Conservation (phyloP, 352 stramenopile genomes). For the Salisapilia sapeloensis region DNA sequence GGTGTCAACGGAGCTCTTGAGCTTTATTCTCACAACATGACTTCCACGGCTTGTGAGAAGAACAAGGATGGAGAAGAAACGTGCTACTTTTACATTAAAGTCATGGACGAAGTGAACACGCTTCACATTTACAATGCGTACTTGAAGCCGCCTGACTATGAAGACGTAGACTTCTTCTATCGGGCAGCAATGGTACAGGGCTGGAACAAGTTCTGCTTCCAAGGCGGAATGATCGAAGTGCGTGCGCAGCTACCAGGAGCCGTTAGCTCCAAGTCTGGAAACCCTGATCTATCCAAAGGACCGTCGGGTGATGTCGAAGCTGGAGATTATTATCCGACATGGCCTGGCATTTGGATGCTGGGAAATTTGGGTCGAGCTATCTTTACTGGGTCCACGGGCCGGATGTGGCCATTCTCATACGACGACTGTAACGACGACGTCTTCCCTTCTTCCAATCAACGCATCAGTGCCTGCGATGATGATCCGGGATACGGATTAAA, state of each 20-base stretch:
- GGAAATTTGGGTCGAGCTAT: constrained; percentile 86
- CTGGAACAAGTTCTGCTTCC: constrained; percentile 91
- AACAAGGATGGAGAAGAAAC: constrained; percentile 9
- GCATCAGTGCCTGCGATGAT: constrained; percentile 62
- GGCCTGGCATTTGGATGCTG: constrained; percentile 89
- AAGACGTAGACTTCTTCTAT: too few relatives aligned
- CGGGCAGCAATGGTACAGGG: constrained; percentile 79
- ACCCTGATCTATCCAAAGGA: constrained; percentile 16
- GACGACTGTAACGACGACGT: constrained; percentile 55
- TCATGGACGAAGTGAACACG: constrained; percentile 12
- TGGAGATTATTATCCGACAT: constrained; percentile 51
- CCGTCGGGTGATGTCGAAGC: constrained; percentile 16
- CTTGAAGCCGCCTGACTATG: too few relatives aligned
- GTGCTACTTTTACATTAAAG: constrained; percentile 30
- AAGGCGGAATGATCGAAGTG: constrained; percentile 79
- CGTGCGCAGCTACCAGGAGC: constrained; percentile 60
- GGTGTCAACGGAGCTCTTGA: constrained; percentile 81
- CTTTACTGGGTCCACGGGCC: constrained; percentile 79
- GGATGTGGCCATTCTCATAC: constrained; percentile 91
- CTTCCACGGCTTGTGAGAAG: constrained; percentile 19
- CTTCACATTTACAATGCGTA: constrained; percentile 11
- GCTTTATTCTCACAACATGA: constrained; percentile 81
- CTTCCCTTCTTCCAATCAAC: constrained; percentile 14
- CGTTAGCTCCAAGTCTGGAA: constrained; percentile 18
- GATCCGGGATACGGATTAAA: constrained; percentile 76